phyloP scores from a whole-genome alignment of 2,329 filamentous ascomycete genomes.

The Didymellaceae sp. region DNA sequence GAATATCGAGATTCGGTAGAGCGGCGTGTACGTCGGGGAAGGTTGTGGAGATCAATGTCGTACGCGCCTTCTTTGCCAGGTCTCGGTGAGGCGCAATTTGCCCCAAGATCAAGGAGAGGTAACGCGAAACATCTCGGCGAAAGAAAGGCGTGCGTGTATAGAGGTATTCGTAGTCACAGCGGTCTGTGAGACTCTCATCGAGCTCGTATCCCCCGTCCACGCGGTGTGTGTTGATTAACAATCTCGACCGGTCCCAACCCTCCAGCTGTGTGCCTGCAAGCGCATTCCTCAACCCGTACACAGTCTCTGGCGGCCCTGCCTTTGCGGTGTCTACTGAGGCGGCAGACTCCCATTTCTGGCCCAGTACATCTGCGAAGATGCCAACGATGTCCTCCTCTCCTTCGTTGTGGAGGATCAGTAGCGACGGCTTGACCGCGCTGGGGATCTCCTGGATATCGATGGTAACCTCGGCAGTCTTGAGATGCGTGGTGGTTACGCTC shows the following conservation, averaged over 20 bases:
- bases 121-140: conserved; percentile 77
- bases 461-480: conserved; percentile 40
- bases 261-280: conserved; percentile 65
- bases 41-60: conserved; percentile 85
- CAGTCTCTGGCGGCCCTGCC: conserved; percentile 64
- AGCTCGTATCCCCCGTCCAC: conserved; percentile 68
- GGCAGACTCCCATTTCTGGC: conserved; percentile 71
- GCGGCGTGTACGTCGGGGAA: conserved; percentile 86
- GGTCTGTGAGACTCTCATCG: conserved; percentile 68
- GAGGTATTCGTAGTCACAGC: conserved; percentile 85
- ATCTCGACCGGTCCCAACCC: conserved; percentile 63
- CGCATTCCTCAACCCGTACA: conserved; percentile 69
- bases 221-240: conserved; percentile 79
- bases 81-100: conserved; percentile 80
- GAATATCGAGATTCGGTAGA: conserved; percentile 82
- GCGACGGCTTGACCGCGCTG: conserved; percentile 44
- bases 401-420: conserved; percentile 68
- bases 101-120: conserved; percentile 79
- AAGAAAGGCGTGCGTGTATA: conserved; percentile 77
- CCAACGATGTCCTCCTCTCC: conserved; percentile 77
- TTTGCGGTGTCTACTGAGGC: conserved; percentile 62
- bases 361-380: conserved; percentile 78
- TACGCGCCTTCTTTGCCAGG: conserved; percentile 77
- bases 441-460: conserved; percentile 47
- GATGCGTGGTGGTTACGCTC: conserved; percentile 37